Evolutionary conservation across 805 yeast genomes (phyloP), one percentile per base, ranked within the genome.

Genomic region (Cyberlindnera lachancei): DNA sequence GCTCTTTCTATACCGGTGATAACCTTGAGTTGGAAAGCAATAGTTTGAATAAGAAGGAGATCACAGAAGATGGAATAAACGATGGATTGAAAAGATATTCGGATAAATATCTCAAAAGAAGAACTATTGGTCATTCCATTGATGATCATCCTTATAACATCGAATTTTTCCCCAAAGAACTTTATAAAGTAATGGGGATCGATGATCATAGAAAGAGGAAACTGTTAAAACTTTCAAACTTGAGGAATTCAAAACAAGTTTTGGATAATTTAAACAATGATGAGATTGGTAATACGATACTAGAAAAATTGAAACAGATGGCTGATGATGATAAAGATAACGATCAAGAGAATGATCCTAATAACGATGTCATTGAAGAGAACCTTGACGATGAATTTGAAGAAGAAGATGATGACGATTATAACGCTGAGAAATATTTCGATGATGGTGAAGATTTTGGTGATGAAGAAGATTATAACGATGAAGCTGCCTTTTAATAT

Each of bases 11-110:
- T 46, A 70, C 86, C 0, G 87, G 86, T 0, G 56, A 71, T 2
- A 52, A 67, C 16, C 36, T 59, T 6, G 58, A 61, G 20, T 48
- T 53, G 14, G 56, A 44, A 9, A 36, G 10, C 22, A 37, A 43
- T 26, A 53, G 55, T 28, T n/a, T n/a, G n/a, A 33, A 33, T 14
- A 52, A 52, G 25, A 34, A 39, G n/a, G 46, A 52, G 18, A 46
- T 56, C 23, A 53, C 61, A 21, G 68, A 50, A 25, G 62, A 64
- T 34, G 68, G 66, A 14, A 44, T 64, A 3, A 64, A 66, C 34
- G 95, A 84, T 52, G 87, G 90, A 2, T 70, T 88, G 26, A 73
- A 78, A 50, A 68, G 96, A 46, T 85, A 85, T 52, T 75, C 94
- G 3, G 96, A 88, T 55, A 68, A 66, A 52, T 88, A 83, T 56